Evolutionary conservation across 163 green algal genomes (phyloP).

Genomic region (Trebouxiophyceae sp.): DNA sequence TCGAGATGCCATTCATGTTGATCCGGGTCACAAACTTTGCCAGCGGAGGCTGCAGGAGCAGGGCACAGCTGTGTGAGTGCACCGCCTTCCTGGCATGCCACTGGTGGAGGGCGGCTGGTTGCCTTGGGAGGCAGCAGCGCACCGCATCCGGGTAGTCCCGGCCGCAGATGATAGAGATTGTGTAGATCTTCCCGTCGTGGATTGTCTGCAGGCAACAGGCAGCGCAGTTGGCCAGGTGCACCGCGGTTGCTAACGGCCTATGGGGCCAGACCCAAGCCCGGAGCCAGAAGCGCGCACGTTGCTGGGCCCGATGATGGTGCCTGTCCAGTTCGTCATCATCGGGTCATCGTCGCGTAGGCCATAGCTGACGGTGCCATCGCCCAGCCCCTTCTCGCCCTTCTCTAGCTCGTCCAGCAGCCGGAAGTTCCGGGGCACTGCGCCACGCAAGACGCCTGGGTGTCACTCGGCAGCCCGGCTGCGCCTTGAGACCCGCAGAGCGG

Average conservation of each 20-base stretch:
- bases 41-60: conserved; percentile 43
- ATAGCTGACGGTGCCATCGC: conserved; percentile 94
- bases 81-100: too few species aligned
- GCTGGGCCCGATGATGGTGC: conserved; percentile 96
- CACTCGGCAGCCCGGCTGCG: too few species aligned
- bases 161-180: conserved; percentile 76
- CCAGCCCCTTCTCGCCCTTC: conserved; percentile 95
- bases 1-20: conserved; percentile 75
- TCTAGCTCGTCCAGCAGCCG: conserved; percentile 97
- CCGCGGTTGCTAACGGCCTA: not conserved
- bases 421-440: conserved; percentile 89
- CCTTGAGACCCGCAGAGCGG: too few species aligned
- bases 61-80: too few species aligned
- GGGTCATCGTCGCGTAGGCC: conserved; percentile 93
- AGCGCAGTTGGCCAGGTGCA: not conserved
- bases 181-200: conserved; percentile 91
- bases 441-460: too few species aligned
- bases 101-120: too few species aligned
- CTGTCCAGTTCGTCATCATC: conserved; percentile 85
- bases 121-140: conserved; percentile 2
- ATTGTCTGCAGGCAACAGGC: conserved; percentile 46
- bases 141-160: conserved; percentile 75
- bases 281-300: conserved; percentile 44
- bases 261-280: not conserved
- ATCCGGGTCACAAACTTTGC: conserved; percentile 73